Conservation (phyloP, 164 flowering plant species). For the Sextonia rubra region DNA sequence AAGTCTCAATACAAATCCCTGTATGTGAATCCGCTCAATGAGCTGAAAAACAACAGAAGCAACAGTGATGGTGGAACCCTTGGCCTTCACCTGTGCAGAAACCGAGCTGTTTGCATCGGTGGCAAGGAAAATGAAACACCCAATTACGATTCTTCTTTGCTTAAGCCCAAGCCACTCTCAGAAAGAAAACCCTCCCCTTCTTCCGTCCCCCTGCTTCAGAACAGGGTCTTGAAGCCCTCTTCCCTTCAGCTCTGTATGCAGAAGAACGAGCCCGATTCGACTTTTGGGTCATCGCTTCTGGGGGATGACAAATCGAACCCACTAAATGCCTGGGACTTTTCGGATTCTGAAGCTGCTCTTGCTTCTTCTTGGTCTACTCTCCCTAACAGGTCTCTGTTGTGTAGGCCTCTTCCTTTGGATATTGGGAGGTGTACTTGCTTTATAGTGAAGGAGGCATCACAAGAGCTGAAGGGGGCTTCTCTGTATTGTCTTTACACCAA, state of each 20-base stretch:
- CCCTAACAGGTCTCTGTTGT: constrained; percentile 84
- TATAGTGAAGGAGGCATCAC: constrained; percentile 66
- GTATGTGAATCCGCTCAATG: constrained; percentile 45
- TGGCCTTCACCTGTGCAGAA: constrained; percentile 23
- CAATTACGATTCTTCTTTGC: background rate
- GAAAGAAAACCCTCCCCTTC: constrained; percentile 23
- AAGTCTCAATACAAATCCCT: constrained; percentile 52
- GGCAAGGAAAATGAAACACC: constrained; percentile 50
- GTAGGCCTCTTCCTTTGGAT: constrained; percentile 82
- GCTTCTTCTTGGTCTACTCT: constrained; percentile 93
- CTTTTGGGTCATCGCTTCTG: constrained; percentile 32
- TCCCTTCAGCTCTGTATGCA: constrained; percentile 76
- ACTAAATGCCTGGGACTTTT: constrained; percentile 67
- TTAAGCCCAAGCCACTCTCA: constrained; percentile 9
- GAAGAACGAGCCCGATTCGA: constrained; percentile 48
- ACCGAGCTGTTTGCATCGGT: constrained; percentile 3
- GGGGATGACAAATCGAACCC: constrained; percentile 14
- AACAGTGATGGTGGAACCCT: constrained; percentile 34
- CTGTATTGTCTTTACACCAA: constrained; percentile 74
- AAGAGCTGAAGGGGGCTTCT: constrained; percentile 51
- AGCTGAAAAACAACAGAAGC: constrained; percentile 38
- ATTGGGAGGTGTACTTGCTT: constrained; percentile 88
- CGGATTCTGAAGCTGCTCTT: constrained; percentile 94
- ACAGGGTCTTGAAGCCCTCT: constrained; percentile 45
- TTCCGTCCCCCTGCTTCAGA: constrained; percentile 13